A percentile compares a stretch with the other conserved stretches of the same genome.
phyloP scores from a whole-genome alignment of 305 asterid species.

The Fraxinus velutina region DNA sequence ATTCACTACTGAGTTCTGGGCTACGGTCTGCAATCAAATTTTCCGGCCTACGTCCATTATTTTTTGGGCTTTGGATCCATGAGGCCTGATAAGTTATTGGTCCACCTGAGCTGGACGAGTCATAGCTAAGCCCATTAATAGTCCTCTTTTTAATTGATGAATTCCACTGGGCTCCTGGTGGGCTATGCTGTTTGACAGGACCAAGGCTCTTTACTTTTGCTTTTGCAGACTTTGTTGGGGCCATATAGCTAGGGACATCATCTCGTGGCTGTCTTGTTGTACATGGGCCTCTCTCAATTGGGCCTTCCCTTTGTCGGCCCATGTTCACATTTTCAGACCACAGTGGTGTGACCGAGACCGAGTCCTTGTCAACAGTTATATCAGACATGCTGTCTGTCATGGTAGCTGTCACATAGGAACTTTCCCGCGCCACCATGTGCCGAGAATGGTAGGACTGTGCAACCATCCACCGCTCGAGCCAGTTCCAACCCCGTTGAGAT shows the following conservation, averaged over 20 bases:
- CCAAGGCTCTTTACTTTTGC: slow-evolving; percentile 61
- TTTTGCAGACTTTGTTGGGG: slow-evolving; percentile 76
- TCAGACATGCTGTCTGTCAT: slow-evolving; percentile 44
- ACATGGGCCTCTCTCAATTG: slow-evolving; percentile 46
- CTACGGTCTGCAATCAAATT: slow-evolving; percentile 38
- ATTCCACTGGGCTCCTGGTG: slow-evolving; percentile 51
- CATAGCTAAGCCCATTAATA: slow-evolving; percentile 38
- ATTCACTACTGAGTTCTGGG: background rate
- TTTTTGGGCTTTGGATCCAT: slow-evolving; percentile 62
- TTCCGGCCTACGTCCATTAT: slow-evolving; percentile 25
- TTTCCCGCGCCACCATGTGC: slow-evolving; percentile 39
- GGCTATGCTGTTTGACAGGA: slow-evolving; percentile 41
- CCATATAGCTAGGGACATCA: slow-evolving; percentile 73
- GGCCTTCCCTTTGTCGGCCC: slow-evolving; percentile 28
- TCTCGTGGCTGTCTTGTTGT: slow-evolving; percentile 29
- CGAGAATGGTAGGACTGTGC: slow-evolving; percentile 58
- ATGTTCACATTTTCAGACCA: slow-evolving; percentile 39
- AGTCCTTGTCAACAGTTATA: background rate
- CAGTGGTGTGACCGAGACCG: background rate
- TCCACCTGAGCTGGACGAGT: slow-evolving; percentile 66
- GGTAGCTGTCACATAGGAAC: background rate
- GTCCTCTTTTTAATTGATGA: slow-evolving; percentile 42
- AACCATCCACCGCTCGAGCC: slow-evolving; percentile 98
- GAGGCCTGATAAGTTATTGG: slow-evolving; percentile 41
- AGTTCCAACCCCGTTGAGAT: slow-evolving; percentile 73